phyloP scores from a whole-genome alignment of 805 yeast genomes.

The Sugiyamaella qingdaonensis region DNA sequence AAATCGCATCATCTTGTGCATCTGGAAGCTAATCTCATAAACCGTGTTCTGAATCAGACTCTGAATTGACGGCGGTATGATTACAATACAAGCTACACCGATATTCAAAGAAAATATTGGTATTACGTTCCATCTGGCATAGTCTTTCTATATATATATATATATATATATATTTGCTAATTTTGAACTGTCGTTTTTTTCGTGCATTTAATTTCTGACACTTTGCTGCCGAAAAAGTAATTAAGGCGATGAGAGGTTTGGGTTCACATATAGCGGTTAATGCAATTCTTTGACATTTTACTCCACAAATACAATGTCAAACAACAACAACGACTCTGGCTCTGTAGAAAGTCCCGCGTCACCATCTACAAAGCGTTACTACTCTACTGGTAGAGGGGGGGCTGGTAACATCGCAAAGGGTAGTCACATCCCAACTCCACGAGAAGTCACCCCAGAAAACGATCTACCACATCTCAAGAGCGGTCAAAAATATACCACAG shows the following conservation, averaged over 20 bases:
- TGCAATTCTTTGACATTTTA: not conserved
- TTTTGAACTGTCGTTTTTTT: too few relatives aligned
- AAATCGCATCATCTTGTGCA: not conserved
- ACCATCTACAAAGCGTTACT: not conserved
- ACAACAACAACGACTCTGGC: not conserved
- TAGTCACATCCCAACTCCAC: slow-evolving; percentile 47
- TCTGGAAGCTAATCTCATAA: not conserved
- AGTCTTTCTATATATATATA: too few relatives aligned
- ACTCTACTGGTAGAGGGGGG: slow-evolving; percentile 78
- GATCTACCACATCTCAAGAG: slow-evolving; percentile 50
- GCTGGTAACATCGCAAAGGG: slow-evolving; percentile 60
- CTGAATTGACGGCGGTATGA: too few relatives aligned
- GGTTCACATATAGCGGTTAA: not conserved
- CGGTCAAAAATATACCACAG: slow-evolving; percentile 59
- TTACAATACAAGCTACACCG: too few relatives aligned
- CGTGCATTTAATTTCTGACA: too few relatives aligned
- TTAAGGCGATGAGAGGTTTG: slow-evolving; percentile 1
- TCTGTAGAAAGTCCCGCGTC: not conserved
- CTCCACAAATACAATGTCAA: too few relatives aligned
- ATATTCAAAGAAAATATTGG: too few relatives aligned
- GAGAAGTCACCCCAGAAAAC: slow-evolving; percentile 52
- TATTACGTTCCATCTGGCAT: too few relatives aligned
- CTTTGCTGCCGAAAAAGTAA: not conserved
- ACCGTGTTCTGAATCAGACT: not conserved
- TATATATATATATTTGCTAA: too few relatives aligned